Base-by-base conservation (phyloP, 1,284 basidiomycete genomes). In the Rhodofomes roseus region DNA sequence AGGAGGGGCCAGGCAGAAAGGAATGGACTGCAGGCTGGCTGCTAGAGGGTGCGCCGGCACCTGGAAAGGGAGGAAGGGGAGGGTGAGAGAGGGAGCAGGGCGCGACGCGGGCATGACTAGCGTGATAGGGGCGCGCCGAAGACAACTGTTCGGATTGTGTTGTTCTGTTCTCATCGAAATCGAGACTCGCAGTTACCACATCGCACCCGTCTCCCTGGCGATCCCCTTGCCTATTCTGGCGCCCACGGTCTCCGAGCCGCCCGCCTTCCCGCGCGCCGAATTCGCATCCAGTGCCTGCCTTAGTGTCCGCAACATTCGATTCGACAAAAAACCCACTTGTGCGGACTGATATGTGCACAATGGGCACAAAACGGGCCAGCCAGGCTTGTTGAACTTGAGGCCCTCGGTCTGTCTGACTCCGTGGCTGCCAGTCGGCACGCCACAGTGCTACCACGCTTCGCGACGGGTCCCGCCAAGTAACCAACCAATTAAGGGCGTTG, bases 1-100 rank as follows among this genome's bases (percentile, higher is more conserved):
- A 11, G 4, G 31, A 34, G 11, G 31, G 60, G 55, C 50, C 50
- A 25, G 23, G 46, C 36, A 61, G 62, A 71, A 74, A 73, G 43
- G 71, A 76, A 67, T 59, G 73, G 70, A 72, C 61, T 63, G 73
- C 74, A 76, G 73, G 68, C 74, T 74, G 50, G 74, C 73, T 76
- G 73, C 73, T 66, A 61, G 66, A 63, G n/a, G 27, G 51, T 36
- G 55, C 55, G 62, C 70, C 68, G 62, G 67, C 68, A 67, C 65
- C 62, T 62, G 29, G 31, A 51, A 52, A 20, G 50, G 50, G 34
- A 34, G 31, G 31, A 52, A 61, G 57, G 36, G 52, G 37, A 57
- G 56, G 48, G 39, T 34, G 62, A 54, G 60, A 59, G 60, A 62
- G 63, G 34, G 34, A 51, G 27, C 31, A n/a, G 50, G 22, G 20